A percentile compares a stretch with the other conserved stretches of the same genome.
Evolutionary conservation across 352 stramenopile genomes (phyloP).

Genomic region (Phytophthora aleatoria): DNA sequence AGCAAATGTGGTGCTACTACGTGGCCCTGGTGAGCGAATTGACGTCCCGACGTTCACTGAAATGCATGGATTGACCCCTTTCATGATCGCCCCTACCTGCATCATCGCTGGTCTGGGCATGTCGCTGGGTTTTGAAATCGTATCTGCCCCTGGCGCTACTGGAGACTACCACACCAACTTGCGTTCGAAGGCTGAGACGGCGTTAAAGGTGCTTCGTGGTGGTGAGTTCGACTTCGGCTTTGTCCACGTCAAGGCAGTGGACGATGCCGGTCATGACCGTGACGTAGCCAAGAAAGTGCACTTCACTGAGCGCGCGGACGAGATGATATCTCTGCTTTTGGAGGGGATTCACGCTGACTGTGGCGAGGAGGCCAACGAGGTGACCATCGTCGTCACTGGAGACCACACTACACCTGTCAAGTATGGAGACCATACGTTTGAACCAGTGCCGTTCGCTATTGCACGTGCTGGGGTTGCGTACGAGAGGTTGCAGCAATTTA

Average conservation of each 20-base stretch:
- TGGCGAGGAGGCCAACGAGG: constrained; percentile 45
- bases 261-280: constrained; percentile 86
- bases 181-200: constrained; percentile 77
- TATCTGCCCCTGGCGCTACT: constrained; percentile 70
- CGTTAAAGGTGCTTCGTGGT: constrained; percentile 48
- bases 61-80: constrained; percentile 79
- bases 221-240: constrained; percentile 79
- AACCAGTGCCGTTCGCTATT: constrained; percentile 85
- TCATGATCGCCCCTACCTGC: constrained; percentile 90
- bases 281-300: constrained; percentile 86
- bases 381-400: constrained; percentile 86
- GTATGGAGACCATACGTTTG: constrained; percentile 89
- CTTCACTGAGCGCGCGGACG: constrained; percentile 85
- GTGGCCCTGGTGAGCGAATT: constrained; percentile 85
- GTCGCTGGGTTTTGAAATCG: constrained; percentile 82
- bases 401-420: constrained; percentile 88
- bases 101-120: constrained; percentile 89
- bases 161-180: constrained; percentile 89
- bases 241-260: constrained; percentile 87
- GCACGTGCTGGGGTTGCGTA: constrained; percentile 48
- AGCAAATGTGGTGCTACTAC: constrained; percentile 87
- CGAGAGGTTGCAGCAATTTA: constrained; percentile 33
- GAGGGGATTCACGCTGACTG: constrained; percentile 50
- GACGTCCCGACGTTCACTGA: constrained; percentile 83
- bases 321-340: constrained; percentile 76